Evolutionary conservation across 2,329 filamentous ascomycete genomes (phyloP).

Genomic region (Scedosporium minutisporum): DNA sequence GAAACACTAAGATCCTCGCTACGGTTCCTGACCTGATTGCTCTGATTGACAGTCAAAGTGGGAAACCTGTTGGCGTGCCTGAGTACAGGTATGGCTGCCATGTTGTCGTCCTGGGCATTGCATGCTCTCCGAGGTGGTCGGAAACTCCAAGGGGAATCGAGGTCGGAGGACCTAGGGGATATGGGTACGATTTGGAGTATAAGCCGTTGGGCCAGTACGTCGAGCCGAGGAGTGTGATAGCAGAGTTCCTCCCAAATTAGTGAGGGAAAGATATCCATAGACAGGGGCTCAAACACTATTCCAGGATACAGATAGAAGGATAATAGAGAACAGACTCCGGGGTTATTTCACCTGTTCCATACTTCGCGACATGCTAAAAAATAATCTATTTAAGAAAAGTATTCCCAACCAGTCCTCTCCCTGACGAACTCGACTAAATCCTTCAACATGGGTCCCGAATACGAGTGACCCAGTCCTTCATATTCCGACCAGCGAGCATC

Average conservation of each 20-base stretch:
- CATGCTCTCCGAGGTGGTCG: not conserved
- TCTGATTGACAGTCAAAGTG: conserved; percentile 26
- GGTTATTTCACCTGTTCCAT: no score
- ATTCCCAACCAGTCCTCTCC: not conserved
- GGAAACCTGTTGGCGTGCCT: conserved; percentile 25
- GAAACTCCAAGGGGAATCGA: not conserved
- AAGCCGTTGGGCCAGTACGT: not conserved
- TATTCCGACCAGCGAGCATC: conserved; percentile 27
- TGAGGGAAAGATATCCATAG: no score
- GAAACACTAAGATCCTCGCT: conserved; percentile 18
- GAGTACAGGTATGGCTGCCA: conserved; percentile 20
- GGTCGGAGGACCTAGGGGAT: not conserved
- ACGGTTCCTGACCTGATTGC: conserved; percentile 31
- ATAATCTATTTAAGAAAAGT: no score
- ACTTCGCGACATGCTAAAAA: no score
- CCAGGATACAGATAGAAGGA: no score
- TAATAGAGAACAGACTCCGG: no score
- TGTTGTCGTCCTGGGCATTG: not conserved
- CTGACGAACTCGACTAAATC: conserved; percentile 25
- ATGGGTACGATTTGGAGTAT: not conserved
- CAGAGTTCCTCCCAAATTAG: not conserved
- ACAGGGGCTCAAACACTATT: no score
- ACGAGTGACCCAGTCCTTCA: conserved; percentile 33
- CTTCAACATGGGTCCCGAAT: conserved; percentile 28
- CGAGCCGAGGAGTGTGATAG: not conserved